These are phyloP conservation scores for Rhynchospora tenuis DNA, from an alignment of 176 grass and related monocot species.

Conservation along the genomic window DNA sequence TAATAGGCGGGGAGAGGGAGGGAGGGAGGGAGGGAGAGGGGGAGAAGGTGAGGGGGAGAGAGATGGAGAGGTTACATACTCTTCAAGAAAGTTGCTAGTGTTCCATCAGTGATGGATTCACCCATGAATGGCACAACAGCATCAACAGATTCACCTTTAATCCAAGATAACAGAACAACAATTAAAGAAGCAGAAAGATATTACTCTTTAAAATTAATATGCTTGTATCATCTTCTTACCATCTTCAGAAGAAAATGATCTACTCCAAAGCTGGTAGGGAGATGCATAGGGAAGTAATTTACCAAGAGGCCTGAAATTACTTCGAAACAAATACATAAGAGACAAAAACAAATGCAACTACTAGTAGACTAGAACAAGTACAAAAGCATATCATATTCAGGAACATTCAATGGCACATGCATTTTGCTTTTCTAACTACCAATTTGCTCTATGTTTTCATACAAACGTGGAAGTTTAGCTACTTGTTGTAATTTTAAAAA, in stretches of 20 bases:
- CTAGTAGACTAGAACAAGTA: background rate
- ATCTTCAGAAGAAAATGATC: constrained; percentile 75
- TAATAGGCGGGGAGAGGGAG: background rate
- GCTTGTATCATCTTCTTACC: constrained; percentile 37
- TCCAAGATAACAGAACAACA: constrained; percentile 17
- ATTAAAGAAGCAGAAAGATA: background rate
- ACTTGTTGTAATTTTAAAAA: background rate
- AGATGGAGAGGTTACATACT: constrained; percentile 39
- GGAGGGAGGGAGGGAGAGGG: background rate
- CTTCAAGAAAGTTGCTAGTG: constrained; percentile 82
- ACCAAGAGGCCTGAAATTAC: constrained; percentile 25
- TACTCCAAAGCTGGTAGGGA: constrained; percentile 72
- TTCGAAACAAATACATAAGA: background rate
- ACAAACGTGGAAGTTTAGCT: background rate
- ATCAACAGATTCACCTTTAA: constrained; percentile 58
- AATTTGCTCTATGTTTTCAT: background rate
- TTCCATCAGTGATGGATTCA: constrained; percentile 99
- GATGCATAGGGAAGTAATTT: constrained; percentile 49
- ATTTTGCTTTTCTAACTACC: background rate
- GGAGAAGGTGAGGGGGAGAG: background rate
- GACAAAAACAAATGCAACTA: background rate
- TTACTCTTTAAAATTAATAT: background rate
- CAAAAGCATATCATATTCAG: background rate
- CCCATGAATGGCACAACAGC: constrained; percentile 98
- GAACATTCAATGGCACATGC: background rate